These are phyloP conservation scores for Boletus barrowsii DNA, from an alignment of 768 basidiomycete species.

Conservation along the genomic window DNA sequence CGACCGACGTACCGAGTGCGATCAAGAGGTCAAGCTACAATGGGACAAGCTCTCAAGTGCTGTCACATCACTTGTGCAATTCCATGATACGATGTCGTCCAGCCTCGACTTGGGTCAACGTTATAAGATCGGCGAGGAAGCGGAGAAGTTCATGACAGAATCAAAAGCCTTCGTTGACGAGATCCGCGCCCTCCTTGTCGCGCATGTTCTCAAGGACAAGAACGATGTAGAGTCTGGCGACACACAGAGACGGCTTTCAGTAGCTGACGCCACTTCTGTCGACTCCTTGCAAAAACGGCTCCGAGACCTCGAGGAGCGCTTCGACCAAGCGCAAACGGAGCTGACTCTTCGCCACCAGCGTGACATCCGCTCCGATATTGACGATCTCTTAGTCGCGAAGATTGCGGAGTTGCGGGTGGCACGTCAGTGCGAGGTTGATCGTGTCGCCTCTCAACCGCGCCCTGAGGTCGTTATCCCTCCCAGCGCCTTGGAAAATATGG, in stretches of 20 bases:
- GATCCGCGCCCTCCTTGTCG: conserved; percentile 24
- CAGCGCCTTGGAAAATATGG: conserved; percentile 12
- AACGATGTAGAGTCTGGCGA: conserved; percentile 3
- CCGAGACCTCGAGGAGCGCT: conserved; percentile 24
- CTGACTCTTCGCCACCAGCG: conserved; percentile 25
- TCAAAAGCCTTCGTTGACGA: conserved; percentile 27
- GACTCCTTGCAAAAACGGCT: conserved; percentile 18
- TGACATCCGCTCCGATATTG: conserved; percentile 18
- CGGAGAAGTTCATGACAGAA: conserved; percentile 19
- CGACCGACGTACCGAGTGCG: conserved; percentile 25
- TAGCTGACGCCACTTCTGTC: neutral
- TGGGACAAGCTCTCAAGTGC: conserved; percentile 24
- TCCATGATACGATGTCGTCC: conserved; percentile 22
- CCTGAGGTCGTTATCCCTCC: conserved; percentile 23
- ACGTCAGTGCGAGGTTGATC: conserved; percentile 21
- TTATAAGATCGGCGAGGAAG: conserved; percentile 24
- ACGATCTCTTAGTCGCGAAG: conserved; percentile 16
- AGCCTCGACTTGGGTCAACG: conserved; percentile 27
- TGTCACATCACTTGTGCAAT: conserved; percentile 20
- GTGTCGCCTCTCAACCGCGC: conserved; percentile 10
- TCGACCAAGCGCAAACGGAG: conserved; percentile 31
- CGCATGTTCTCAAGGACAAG: conserved; percentile 15
- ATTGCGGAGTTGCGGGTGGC: conserved; percentile 19
- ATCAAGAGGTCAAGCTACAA: conserved; percentile 23
- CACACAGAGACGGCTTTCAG: neutral